Percentiles rank a stretch among this genome's conserved stretches.
phyloP scores from a whole-genome alignment of 106 monocot species.

The Dendrobium chrysotoxum region DNA sequence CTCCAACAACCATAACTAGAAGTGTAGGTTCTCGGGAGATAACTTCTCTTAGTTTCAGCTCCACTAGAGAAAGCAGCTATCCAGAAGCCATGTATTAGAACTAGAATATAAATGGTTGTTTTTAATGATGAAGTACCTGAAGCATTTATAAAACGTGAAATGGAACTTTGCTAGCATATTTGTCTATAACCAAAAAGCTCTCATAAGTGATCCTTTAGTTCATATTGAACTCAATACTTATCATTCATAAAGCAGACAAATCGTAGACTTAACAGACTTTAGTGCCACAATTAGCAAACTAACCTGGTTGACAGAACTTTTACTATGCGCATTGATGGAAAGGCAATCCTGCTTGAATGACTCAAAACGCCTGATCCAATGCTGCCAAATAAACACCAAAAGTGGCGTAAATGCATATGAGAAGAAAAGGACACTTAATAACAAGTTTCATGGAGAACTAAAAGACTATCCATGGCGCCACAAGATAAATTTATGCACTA shows the following conservation, averaged over 20 bases:
- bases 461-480: neutral
- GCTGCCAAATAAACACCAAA: slow-evolving; percentile 29
- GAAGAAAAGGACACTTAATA: neutral
- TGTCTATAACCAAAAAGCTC: neutral
- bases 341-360: slow-evolving; percentile 64
- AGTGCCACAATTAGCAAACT: slow-evolving; percentile 10
- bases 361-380: slow-evolving; percentile 67
- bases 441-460: neutral
- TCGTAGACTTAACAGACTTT: neutral
- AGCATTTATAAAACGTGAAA: neutral
- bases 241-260: neutral
- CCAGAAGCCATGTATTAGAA: neutral
- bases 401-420: neutral
- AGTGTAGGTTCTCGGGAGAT: slow-evolving; percentile 90
- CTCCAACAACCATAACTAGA: slow-evolving; percentile 92
- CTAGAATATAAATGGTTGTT: neutral
- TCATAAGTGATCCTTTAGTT: neutral
- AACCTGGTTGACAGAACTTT: slow-evolving; percentile 82
- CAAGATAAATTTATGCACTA: slow-evolving; percentile 1
- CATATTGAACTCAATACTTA: neutral
- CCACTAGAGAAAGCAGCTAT: slow-evolving; percentile 88
- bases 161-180: neutral
- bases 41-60: slow-evolving; percentile 82
- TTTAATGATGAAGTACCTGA: neutral
- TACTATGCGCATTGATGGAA: slow-evolving; percentile 79